Evolutionary conservation across 2,329 filamentous ascomycete genomes (phyloP).

Genomic region (Celoporthe dispersa): DNA sequence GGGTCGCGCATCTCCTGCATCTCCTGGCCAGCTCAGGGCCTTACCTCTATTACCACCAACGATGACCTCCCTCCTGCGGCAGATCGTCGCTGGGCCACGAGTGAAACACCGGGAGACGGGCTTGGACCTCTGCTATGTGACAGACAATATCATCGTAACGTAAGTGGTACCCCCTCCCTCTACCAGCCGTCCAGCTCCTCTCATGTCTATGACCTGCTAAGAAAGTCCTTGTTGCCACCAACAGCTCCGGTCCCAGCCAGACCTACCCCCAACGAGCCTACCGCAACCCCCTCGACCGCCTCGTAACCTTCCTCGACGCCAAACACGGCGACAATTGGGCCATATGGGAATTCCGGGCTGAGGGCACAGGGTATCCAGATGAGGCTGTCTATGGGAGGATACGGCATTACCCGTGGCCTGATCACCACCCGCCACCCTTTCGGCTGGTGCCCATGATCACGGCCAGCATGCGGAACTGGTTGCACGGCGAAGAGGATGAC

Average conservation of each 20-base stretch:
- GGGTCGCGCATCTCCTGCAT: neutral
- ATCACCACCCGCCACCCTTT: slow-evolving; percentile 96
- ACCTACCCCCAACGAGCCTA: slow-evolving; percentile 92
- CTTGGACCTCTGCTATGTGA: slow-evolving; percentile 95
- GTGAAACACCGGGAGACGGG: slow-evolving; percentile 83
- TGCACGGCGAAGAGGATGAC: slow-evolving; percentile 54
- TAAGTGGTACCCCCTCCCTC: slow-evolving; percentile 39
- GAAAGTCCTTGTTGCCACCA: slow-evolving; percentile 46
- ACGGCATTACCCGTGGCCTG: slow-evolving; percentile 92
- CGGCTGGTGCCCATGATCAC: slow-evolving; percentile 85
- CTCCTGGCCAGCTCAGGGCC: neutral
- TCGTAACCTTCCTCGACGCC: slow-evolving; percentile 85
- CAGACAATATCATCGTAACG: slow-evolving; percentile 73
- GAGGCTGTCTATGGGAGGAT: slow-evolving; percentile 83
- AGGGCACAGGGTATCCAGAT: slow-evolving; percentile 95
- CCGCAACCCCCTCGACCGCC: slow-evolving; percentile 85
- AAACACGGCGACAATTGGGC: slow-evolving; percentile 86
- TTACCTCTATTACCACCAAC: neutral
- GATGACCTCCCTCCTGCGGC: slow-evolving; percentile 80
- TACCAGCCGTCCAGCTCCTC: neutral
- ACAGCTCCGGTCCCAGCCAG: slow-evolving; percentile 84
- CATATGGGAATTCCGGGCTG: slow-evolving; percentile 97
- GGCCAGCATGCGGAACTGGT: slow-evolving; percentile 91
- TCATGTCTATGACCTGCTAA: neutral
- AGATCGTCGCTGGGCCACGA: slow-evolving; percentile 88